Evolutionary conservation across 2,329 filamentous ascomycete genomes (phyloP).

Genomic region (Nannizziopsis arthrosporioides): DNA sequence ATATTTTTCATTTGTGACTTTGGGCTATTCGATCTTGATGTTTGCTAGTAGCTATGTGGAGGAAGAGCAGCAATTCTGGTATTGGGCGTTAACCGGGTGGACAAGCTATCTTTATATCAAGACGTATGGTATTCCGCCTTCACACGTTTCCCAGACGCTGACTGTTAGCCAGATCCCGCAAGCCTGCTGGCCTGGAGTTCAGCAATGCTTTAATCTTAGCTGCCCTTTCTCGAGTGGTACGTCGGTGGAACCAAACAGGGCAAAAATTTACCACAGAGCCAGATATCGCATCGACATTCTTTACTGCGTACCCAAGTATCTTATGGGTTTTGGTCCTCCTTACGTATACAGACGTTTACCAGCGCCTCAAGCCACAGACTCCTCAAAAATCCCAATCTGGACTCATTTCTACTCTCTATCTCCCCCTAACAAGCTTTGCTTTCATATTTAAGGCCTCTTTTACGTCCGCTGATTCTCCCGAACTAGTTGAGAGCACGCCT

Average conservation of each 20-base stretch:
- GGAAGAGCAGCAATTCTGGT: constrained; percentile 98
- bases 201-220: constrained; percentile 40
- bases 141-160: background rate
- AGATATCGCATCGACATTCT: constrained; percentile 66
- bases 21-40: constrained; percentile 76
- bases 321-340: constrained; percentile 64
- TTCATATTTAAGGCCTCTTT: constrained; percentile 84
- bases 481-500: constrained; percentile 46
- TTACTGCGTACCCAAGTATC: constrained; percentile 50
- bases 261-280: constrained; percentile 89
- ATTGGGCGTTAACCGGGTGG: constrained; percentile 57
- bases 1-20: constrained; percentile 41
- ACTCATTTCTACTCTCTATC: constrained; percentile 10
- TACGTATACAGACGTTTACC: constrained; percentile 54
- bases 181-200: constrained; percentile 11
- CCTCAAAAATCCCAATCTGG: background rate
- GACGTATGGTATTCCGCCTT: constrained; percentile 16
- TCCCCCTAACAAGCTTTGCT: constrained; percentile 39
- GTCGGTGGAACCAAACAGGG: constrained; percentile 92
- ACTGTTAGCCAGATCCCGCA: constrained; percentile 2
- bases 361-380: constrained; percentile 27
- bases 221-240: constrained; percentile 51
- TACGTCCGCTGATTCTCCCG: constrained; percentile 75
- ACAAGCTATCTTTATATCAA: constrained; percentile 39
- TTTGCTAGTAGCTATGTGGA: constrained; percentile 97